Conservation (phyloP, 352 stramenopile genomes). For the Pythium brassicae region DNA sequence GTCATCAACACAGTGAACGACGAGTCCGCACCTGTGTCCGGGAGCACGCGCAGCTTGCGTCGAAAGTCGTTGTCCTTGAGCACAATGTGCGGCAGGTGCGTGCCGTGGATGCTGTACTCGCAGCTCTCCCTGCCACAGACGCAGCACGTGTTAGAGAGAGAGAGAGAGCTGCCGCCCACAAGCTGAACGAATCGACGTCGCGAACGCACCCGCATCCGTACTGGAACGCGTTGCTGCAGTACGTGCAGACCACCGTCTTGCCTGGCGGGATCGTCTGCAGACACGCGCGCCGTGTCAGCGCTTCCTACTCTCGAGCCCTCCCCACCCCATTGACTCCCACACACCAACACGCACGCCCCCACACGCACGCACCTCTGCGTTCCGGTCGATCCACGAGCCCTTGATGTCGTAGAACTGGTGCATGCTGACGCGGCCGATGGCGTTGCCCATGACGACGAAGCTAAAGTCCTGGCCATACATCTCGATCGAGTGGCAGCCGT, state of each 20-base stretch:
- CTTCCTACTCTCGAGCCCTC: too few species aligned
- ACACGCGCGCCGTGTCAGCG: neutral
- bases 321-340: too few species aligned
- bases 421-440: slow-evolving; percentile 78
- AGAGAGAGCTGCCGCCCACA: too few species aligned
- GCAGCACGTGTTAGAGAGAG: neutral
- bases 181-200: too few species aligned
- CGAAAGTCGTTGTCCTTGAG: slow-evolving; percentile 88
- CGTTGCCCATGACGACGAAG: slow-evolving; percentile 92
- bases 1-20: neutral
- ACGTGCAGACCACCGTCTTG: slow-evolving; percentile 82
- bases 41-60: slow-evolving; percentile 69
- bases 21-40: slow-evolving; percentile 32
- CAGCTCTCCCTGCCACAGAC: slow-evolving; percentile 41
- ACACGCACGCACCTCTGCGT: slow-evolving; percentile 48
- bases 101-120: slow-evolving; percentile 74
- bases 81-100: slow-evolving; percentile 71
- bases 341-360: neutral
- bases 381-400: slow-evolving; percentile 84
- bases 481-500: slow-evolving; percentile 85
- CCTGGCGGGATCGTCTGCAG: slow-evolving; percentile 62
- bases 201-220: slow-evolving; percentile 53
- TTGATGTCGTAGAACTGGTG: slow-evolving; percentile 91
- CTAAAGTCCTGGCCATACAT: slow-evolving; percentile 88
- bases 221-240: slow-evolving; percentile 78